Evolutionary conservation across 768 basidiomycete genomes (phyloP).

Genomic region (Tricholoma matsutake): DNA sequence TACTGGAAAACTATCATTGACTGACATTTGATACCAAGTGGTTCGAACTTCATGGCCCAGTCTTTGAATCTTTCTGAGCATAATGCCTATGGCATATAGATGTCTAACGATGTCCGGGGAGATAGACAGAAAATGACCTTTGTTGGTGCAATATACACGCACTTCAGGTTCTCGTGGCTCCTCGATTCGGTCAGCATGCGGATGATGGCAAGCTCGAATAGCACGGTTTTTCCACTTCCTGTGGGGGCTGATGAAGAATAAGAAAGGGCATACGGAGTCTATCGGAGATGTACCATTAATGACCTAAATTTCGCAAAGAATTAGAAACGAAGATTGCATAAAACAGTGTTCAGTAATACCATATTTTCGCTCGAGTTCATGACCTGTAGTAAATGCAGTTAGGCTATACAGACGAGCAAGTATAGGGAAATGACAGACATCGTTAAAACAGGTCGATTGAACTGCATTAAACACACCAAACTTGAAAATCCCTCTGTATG

Average conservation of each 20-base stretch:
- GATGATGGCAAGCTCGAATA: slow-evolving; percentile 91
- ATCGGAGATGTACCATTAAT: slow-evolving; percentile 53
- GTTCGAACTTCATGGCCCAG: slow-evolving; percentile 79
- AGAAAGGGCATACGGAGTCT: background rate
- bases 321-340: slow-evolving; percentile 6
- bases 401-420: background rate
- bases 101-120: background rate
- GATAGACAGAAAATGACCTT: slow-evolving; percentile 48
- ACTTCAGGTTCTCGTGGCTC: slow-evolving; percentile 46
- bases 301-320: slow-evolving; percentile 42
- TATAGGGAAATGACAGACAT: slow-evolving; percentile 41
- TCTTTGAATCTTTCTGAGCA: slow-evolving; percentile 83
- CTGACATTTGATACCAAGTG: slow-evolving; percentile 74
- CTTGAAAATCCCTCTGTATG: slow-evolving; percentile 78
- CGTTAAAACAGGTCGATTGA: slow-evolving; percentile 79
- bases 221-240: slow-evolving; percentile 91
- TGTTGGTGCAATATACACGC: slow-evolving; percentile 91
- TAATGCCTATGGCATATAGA: slow-evolving; percentile 55
- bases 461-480: slow-evolving; percentile 91
- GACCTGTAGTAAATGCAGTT: slow-evolving; percentile 39
- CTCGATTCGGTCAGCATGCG: slow-evolving; percentile 54
- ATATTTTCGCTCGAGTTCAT: slow-evolving; percentile 59
- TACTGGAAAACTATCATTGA: background rate
- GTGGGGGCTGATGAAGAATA: slow-evolving; percentile 71
- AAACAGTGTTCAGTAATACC: slow-evolving; percentile 35